Conservation (phyloP, 768 basidiomycete genomes). For the Erythrobasidium yunnanense region DNA sequence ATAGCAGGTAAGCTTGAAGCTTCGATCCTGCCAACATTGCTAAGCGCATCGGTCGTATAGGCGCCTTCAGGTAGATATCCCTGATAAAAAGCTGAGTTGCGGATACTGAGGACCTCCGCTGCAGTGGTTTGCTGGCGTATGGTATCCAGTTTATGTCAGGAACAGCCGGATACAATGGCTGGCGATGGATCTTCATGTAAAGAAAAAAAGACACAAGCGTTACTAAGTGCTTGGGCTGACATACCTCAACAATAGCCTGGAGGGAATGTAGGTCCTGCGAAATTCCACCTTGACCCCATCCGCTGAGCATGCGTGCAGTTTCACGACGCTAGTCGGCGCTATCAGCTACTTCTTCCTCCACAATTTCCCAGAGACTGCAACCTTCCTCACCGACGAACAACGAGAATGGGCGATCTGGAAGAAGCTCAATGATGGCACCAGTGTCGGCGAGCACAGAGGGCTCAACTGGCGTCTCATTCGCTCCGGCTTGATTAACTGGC, state of each 20-base stretch:
- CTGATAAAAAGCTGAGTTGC: too few species aligned
- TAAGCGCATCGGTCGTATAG: too few species aligned
- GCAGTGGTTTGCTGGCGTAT: conserved; percentile 32
- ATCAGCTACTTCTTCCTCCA: conserved; percentile 29
- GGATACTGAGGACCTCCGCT: too few species aligned
- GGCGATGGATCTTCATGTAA: conserved; percentile 32
- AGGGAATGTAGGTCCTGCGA: background rate
- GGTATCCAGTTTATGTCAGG: conserved; percentile 34
- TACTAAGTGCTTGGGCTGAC: too few species aligned
- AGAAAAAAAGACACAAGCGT: background rate
- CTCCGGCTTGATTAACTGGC: conserved; percentile 32
- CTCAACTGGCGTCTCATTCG: conserved; percentile 27
- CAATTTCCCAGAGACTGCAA: conserved; percentile 24
- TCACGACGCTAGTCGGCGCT: conserved; percentile 30
- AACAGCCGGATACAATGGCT: conserved; percentile 31
- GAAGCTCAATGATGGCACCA: conserved; percentile 30
- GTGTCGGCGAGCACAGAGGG: conserved; percentile 31
- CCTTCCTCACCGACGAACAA: conserved; percentile 30
- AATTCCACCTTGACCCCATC: background rate
- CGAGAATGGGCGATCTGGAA: conserved; percentile 29
- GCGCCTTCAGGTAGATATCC: too few species aligned
- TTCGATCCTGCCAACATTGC: too few species aligned
- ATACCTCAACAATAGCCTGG: background rate
- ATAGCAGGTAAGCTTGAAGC: conserved; percentile 32
- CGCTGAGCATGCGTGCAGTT: conserved; percentile 29